phyloP scores from a whole-genome alignment of 1,284 basidiomycete species.

The Cutaneotrichosporon cutaneum region DNA sequence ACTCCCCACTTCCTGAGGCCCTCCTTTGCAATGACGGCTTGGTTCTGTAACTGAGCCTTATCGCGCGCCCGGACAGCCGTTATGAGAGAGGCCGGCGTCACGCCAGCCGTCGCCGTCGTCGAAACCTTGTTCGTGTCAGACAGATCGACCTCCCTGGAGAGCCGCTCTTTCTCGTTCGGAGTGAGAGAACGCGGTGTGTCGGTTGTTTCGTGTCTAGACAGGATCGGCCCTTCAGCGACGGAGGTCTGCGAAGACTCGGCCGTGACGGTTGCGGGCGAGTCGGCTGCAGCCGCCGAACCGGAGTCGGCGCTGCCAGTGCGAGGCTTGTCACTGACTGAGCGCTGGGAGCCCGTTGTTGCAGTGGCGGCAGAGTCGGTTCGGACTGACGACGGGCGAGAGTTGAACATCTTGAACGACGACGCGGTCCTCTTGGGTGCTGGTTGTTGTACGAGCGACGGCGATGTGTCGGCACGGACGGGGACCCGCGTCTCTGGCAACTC shows the following conservation, averaged over 20 bases:
- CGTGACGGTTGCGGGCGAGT: neutral
- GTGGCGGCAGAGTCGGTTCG: neutral
- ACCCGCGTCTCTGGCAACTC: neutral
- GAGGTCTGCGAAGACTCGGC: neutral
- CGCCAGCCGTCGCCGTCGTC: neutral
- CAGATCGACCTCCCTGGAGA: constrained; percentile 5
- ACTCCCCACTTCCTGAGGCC: constrained; percentile 83
- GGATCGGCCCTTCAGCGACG: neutral
- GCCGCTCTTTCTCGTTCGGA: neutral
- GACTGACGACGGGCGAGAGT: neutral
- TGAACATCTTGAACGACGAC: constrained; percentile 7
- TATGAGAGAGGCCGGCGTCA: constrained; percentile 23
- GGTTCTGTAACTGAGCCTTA: constrained; percentile 74
- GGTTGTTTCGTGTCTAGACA: neutral
- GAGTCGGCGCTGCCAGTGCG: neutral
- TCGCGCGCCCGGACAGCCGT: constrained; percentile 65
- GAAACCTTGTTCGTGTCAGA: neutral
- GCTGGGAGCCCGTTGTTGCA: neutral
- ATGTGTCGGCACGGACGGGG: neutral
- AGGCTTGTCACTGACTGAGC: neutral
- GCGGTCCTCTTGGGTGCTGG: neutral
- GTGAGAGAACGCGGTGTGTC: neutral
- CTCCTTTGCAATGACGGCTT: constrained; percentile 65
- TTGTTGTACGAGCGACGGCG: neutral
- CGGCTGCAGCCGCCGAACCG: neutral